Evolutionary conservation across 805 yeast species (phyloP).

Genomic region (Phaffomyces antillensis): DNA sequence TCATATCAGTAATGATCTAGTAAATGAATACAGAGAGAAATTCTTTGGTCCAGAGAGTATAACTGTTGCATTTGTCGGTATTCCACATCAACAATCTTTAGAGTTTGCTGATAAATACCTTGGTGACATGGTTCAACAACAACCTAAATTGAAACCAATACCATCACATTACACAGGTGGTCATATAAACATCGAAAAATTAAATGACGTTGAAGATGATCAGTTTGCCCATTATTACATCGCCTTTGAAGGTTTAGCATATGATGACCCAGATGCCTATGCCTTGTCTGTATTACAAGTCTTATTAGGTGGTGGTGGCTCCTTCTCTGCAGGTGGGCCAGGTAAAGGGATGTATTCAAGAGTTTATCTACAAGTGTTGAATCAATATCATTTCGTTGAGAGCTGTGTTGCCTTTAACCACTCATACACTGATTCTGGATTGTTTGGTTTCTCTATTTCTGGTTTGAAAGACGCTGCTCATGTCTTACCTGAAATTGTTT

Average conservation of each 20-base stretch:
- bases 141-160: slow-evolving; percentile 23
- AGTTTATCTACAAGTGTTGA: slow-evolving; percentile 82
- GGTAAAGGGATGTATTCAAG: slow-evolving; percentile 98
- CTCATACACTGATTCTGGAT: slow-evolving; percentile 82
- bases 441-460: slow-evolving; percentile 82
- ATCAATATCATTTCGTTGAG: slow-evolving; percentile 87
- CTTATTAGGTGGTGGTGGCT: slow-evolving; percentile 92
- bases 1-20: slow-evolving; percentile 41
- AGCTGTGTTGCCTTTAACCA: slow-evolving; percentile 84
- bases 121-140: slow-evolving; percentile 46
- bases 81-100: slow-evolving; percentile 62
- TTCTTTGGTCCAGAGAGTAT: slow-evolving; percentile 75
- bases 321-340: slow-evolving; percentile 98
- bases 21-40: slow-evolving; percentile 52
- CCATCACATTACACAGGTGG: slow-evolving; percentile 56
- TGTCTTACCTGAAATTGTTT: slow-evolving; percentile 72
- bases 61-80: slow-evolving; percentile 85
- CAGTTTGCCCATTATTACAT: slow-evolving; percentile 81
- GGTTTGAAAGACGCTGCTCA: slow-evolving; percentile 84
- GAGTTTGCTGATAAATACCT: slow-evolving; percentile 55
- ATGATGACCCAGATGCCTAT: slow-evolving; percentile 78
- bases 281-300: slow-evolving; percentile 88
- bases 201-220: slow-evolving; percentile 64
- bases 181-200: slow-evolving; percentile 45
- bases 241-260: slow-evolving; percentile 83